Percentiles rank a stretch among this genome's conserved stretches.
These are phyloP conservation scores for Coleophoma cylindrospora DNA, from an alignment of 2,329 filamentous ascomycete species.

Conservation along the genomic window DNA sequence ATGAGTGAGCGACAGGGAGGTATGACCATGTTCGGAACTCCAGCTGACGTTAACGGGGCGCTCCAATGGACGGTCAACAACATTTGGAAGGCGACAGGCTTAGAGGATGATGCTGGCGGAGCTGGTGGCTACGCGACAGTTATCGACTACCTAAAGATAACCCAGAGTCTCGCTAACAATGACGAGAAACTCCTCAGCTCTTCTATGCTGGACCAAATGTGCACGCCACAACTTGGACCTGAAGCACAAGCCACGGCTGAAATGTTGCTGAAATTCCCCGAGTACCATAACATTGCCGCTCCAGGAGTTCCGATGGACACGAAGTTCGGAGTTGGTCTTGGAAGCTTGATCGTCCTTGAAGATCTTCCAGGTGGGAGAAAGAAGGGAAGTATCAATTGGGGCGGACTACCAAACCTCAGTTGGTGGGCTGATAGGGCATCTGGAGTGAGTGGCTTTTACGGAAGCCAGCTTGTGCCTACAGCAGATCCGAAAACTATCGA, in stretches of 20 bases:
- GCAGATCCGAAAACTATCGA: conserved; percentile 31
- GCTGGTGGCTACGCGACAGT: conserved; percentile 1
- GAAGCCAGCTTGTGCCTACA: conserved; percentile 35
- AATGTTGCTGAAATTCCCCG: conserved; percentile 11
- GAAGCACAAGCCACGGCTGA: conserved; percentile 16
- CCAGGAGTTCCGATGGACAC: conserved; percentile 30
- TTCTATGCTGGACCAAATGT: conserved; percentile 6
- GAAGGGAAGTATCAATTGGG: conserved; percentile 36
- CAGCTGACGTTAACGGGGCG: not conserved
- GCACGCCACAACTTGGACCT: conserved; percentile 29
- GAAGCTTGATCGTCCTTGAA: conserved; percentile 35
- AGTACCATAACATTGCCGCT: conserved; percentile 4
- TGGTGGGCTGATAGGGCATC: conserved; percentile 37
- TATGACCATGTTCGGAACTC: not conserved
- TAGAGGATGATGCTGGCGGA: conserved; percentile 6
- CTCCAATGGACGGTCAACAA: not conserved
- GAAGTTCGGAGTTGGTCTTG: conserved; percentile 32
- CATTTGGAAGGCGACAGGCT: not conserved
- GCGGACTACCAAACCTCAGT: conserved; percentile 38
- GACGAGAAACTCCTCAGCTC: conserved; percentile 5
- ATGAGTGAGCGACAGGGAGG: conserved; percentile 6
- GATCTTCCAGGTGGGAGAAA: conserved; percentile 30
- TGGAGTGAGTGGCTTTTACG: conserved; percentile 36
- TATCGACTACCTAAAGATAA: conserved; percentile 5
- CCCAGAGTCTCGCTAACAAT: conserved; percentile 4